A percentile compares a stretch with the other conserved stretches of the same genome.
Conservation (phyloP, 176 grass and related monocot genomes). For the Aegilops sharonensis region DNA sequence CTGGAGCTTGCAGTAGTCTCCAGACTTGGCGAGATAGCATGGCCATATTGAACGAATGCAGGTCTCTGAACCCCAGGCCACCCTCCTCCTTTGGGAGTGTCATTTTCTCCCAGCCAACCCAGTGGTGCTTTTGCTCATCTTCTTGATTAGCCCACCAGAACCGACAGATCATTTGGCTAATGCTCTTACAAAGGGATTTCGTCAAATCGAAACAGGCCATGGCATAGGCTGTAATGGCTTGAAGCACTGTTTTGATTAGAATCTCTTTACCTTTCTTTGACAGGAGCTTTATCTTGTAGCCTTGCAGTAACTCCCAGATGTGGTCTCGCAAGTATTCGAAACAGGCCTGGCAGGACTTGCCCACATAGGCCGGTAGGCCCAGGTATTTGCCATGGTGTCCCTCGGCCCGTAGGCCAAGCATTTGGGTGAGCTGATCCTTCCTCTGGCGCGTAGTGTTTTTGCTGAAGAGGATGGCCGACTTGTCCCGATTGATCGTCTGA, state of each 20-base stretch:
- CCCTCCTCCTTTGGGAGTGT: not conserved
- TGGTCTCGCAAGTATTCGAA: not conserved
- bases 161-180: not conserved
- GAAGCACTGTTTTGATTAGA: not conserved
- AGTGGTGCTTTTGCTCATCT: not conserved
- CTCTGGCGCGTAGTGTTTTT: too few relatives aligned
- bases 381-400: not conserved
- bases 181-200: not conserved
- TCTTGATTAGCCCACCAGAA: not conserved
- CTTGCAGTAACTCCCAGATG: not conserved
- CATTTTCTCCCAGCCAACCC: not conserved
- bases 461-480: not conserved
- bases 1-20: not conserved
- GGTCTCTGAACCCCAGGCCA: not conserved
- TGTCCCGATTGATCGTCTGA: not conserved
- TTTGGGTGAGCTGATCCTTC: accelerated
- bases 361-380: not conserved
- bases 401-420: accelerated
- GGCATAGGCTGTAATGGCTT: not conserved
- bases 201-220: not conserved
- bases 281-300: not conserved
- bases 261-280: not conserved
- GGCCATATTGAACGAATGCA: not conserved
- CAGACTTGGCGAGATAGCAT: not conserved
- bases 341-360: not conserved